Conservation (phyloP, 257 asterid genomes). For the Solanum rostratum region DNA sequence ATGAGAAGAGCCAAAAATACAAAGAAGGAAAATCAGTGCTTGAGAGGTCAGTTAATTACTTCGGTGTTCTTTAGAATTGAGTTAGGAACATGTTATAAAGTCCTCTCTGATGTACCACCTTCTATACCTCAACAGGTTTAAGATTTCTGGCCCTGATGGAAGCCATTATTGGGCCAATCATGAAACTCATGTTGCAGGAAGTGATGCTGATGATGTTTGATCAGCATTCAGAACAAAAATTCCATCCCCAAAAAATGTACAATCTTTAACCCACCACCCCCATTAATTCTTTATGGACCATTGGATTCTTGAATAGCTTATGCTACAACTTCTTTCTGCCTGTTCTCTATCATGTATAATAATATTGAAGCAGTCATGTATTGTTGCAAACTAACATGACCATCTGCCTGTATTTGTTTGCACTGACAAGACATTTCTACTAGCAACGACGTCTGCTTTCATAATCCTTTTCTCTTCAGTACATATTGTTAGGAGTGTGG, state of each 20-base stretch:
- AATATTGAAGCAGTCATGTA: background rate
- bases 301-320: background rate
- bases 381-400: background rate
- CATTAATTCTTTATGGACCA: background rate
- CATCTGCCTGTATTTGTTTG: background rate
- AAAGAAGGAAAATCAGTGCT: slow-evolving; percentile 20
- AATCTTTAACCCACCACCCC: slow-evolving; percentile 14
- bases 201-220: slow-evolving; percentile 50
- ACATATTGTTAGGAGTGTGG: too few species aligned
- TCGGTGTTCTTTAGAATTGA: background rate
- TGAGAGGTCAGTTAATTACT: slow-evolving; percentile 6
- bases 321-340: background rate
- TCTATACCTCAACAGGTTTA: slow-evolving; percentile 4
- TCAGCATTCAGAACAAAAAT: background rate
- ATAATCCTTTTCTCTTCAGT: too few species aligned
- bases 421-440: background rate
- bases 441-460: background rate
- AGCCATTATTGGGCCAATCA: slow-evolving; percentile 38
- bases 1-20: slow-evolving; percentile 13
- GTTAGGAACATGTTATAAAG: background rate
- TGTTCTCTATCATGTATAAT: background rate
- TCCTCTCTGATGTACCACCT: background rate
- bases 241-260: slow-evolving; percentile 31
- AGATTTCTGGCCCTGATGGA: slow-evolving; percentile 12
- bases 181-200: slow-evolving; percentile 48